phyloP scores from a whole-genome alignment of 2,329 filamentous ascomycete species.

The Alternaria incomplexa region DNA sequence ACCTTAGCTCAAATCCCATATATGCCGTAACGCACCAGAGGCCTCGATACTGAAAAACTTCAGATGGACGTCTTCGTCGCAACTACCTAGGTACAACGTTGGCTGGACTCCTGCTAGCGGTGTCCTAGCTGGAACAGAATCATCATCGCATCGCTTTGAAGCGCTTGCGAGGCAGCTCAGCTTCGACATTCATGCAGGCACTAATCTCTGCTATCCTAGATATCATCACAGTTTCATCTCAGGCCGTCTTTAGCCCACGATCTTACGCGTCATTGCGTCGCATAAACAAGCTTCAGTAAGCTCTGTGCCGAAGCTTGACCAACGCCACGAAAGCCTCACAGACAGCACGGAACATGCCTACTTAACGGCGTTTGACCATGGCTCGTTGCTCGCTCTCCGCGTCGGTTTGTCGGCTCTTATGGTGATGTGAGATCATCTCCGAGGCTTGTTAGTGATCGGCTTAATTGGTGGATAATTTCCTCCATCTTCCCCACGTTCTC shows the following conservation, averaged over 20 bases:
- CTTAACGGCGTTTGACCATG: background rate
- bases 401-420: background rate
- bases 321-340: background rate
- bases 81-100: background rate
- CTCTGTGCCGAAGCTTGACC: constrained; percentile 1
- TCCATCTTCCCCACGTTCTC: constrained; percentile 20
- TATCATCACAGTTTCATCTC: background rate
- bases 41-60: background rate
- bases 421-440: background rate
- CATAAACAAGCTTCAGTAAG: constrained; percentile 1
- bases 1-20: background rate
- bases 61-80: background rate
- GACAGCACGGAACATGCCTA: background rate
- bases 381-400: background rate
- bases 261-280: background rate
- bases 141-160: background rate
- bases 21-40: background rate
- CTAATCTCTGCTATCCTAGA: background rate
- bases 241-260: background rate
- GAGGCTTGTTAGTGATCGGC: background rate
- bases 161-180: background rate
- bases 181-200: background rate
- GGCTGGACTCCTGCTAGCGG: background rate
- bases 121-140: background rate
- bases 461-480: constrained; percentile 32